Percentiles rank a stretch among this genome's conserved stretches.
Evolutionary conservation across 2,329 filamentous ascomycete genomes (phyloP).

Genomic region (Penicillium sp.): DNA sequence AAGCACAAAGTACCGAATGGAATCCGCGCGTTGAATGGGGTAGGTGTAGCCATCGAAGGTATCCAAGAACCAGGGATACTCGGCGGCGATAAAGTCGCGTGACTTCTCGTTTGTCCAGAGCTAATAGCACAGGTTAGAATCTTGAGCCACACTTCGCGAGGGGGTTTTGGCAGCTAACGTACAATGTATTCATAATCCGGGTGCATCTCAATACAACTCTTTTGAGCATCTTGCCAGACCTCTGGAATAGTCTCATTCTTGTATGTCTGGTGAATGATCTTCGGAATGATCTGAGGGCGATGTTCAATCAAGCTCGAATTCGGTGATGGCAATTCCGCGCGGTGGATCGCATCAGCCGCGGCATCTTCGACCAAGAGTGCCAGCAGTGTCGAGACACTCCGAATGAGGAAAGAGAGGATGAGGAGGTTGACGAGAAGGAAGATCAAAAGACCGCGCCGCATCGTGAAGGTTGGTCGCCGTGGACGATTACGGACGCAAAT

Average conservation of each 20-base stretch:
- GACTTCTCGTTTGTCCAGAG: slow-evolving; percentile 72
- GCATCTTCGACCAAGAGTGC: slow-evolving; percentile 66
- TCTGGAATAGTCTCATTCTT: slow-evolving; percentile 65
- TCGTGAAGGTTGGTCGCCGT: slow-evolving; percentile 35
- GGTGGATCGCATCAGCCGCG: slow-evolving; percentile 62
- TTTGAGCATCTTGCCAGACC: slow-evolving; percentile 62
- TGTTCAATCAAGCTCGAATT: slow-evolving; percentile 58
- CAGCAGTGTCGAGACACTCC: slow-evolving; percentile 67
- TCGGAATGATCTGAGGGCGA: slow-evolving; percentile 62
- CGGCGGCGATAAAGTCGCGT: slow-evolving; percentile 65
- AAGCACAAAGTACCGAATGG: slow-evolving; percentile 75
- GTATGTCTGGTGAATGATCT: slow-evolving; percentile 76
- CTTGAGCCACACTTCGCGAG: not conserved
- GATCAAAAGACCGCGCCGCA: slow-evolving; percentile 59
- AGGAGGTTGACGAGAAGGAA: slow-evolving; percentile 63
- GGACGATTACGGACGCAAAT: not conserved
- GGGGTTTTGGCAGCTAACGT: slow-evolving; percentile 22
- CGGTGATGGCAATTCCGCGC: slow-evolving; percentile 62
- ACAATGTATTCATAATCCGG: slow-evolving; percentile 71
- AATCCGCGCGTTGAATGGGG: slow-evolving; percentile 72
- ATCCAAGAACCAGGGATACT: slow-evolving; percentile 74
- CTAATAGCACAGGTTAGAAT: slow-evolving; percentile 42
- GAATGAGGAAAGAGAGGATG: slow-evolving; percentile 61
- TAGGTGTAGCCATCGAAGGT: slow-evolving; percentile 71
- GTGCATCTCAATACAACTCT: slow-evolving; percentile 64